Conservation (phyloP, 257 asterid genomes). For the Nicotiana obtusifolia region DNA sequence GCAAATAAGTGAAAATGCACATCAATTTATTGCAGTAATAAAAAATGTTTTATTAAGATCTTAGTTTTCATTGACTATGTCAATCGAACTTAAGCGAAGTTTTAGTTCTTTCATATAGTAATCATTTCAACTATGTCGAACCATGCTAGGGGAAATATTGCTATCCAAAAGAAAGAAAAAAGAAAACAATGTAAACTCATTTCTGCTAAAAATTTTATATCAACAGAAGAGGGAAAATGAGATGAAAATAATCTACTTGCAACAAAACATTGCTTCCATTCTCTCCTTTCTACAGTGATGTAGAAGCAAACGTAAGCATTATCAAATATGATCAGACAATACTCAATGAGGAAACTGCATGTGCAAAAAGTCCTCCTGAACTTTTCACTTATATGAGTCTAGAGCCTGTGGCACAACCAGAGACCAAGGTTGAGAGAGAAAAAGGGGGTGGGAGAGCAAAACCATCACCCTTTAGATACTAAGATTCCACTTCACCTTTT, state of each 20-base stretch:
- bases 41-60: not conserved
- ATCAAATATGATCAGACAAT: not conserved
- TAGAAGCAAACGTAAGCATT: not conserved
- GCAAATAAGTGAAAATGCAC: conserved; percentile 17
- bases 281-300: not conserved
- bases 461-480: no score
- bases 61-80: not conserved
- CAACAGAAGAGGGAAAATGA: not conserved
- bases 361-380: no score
- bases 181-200: not conserved
- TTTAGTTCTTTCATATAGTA: not conserved
- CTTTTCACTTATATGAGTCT: no score
- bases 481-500: no score
- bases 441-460: no score
- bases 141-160: not conserved
- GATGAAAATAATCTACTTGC: not conserved
- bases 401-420: no score
- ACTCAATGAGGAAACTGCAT: no score
- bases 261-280: not conserved
- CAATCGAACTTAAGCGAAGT: not conserved
- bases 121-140: not conserved
- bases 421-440: no score
- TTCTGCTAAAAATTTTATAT: not conserved
- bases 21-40: not conserved
- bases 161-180: not conserved